Percentiles rank a stretch among this genome's conserved stretches.
phyloP scores from a whole-genome alignment of 73 alveolate species.

The Diophrys appendiculata region DNA sequence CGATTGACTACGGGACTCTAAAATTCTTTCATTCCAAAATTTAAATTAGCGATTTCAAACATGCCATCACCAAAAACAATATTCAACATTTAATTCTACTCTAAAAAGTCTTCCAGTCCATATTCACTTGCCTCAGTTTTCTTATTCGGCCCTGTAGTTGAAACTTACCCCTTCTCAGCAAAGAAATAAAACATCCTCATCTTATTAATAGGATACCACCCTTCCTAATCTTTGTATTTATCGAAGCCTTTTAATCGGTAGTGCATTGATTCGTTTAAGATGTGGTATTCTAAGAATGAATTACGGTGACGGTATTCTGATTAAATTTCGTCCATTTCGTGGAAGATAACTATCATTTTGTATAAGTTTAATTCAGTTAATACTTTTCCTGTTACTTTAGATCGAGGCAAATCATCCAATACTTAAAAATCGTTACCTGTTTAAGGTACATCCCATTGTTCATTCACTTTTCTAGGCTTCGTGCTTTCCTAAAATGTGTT shows the following conservation, averaged over 20 bases:
- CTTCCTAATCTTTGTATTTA: conserved; percentile 11
- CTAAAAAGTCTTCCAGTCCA: not conserved
- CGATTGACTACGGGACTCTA: not conserved
- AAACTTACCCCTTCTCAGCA: conserved; percentile 24
- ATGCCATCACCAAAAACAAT: not conserved
- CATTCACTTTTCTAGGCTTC: too few species aligned
- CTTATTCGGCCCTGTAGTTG: not conserved
- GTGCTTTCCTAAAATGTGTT: not conserved
- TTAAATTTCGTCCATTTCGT: conserved; percentile 27
- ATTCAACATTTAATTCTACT: not conserved
- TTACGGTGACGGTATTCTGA: not conserved
- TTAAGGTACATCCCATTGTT: too few species aligned
- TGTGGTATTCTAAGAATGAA: conserved; percentile 13
- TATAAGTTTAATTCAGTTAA: conserved; percentile 14
- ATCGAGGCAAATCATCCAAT: not conserved
- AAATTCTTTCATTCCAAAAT: conserved; percentile 14
- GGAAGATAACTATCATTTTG: conserved; percentile 19
- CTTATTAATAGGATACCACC: conserved; percentile 18
- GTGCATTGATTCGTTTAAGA: conserved; percentile 2
- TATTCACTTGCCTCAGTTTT: too few species aligned
- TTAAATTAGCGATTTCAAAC: conserved; percentile 12
- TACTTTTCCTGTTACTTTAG: not conserved
- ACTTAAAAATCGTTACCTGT: conserved; percentile 7
- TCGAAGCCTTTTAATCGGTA: not conserved
- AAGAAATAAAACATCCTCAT: conserved; percentile 38